A percentile compares a stretch with the other conserved stretches of the same genome.
phyloP scores from a whole-genome alignment of 257 asterid genomes.

The Solanum clarkiae region DNA sequence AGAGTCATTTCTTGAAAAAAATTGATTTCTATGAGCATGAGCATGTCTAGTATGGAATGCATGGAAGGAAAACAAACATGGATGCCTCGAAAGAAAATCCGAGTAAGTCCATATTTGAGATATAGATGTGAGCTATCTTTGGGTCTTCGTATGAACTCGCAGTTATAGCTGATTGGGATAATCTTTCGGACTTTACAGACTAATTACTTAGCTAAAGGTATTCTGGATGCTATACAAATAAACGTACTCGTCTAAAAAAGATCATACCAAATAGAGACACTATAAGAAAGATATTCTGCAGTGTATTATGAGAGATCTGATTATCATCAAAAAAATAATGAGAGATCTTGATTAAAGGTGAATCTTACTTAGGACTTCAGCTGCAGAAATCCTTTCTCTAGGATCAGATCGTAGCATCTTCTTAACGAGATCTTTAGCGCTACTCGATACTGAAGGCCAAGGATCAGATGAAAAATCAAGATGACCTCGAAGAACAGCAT shows the following conservation, averaged over 20 bases:
- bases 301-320: not conserved
- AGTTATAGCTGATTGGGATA: not conserved
- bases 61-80: not conserved
- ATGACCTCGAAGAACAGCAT: slow-evolving; percentile 60
- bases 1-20: not conserved
- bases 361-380: slow-evolving; percentile 66
- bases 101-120: not conserved
- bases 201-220: not conserved
- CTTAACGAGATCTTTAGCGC: slow-evolving; percentile 94
- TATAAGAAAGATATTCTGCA: not conserved
- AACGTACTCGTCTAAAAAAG: not conserved
- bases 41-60: not conserved
- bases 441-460: slow-evolving; percentile 92
- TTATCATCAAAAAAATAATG: not conserved
- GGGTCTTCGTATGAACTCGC: not conserved
- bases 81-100: not conserved
- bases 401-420: slow-evolving; percentile 91
- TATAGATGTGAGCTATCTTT: not conserved
- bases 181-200: not conserved
- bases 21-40: not conserved
- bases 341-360: not conserved
- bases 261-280: not conserved
- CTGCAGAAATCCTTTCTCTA: slow-evolving; percentile 54
- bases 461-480: slow-evolving; percentile 22
- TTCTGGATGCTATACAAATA: not conserved